Base-by-base conservation (phyloP, 176 grass and related monocot species). In the Triticum urartu region DNA sequence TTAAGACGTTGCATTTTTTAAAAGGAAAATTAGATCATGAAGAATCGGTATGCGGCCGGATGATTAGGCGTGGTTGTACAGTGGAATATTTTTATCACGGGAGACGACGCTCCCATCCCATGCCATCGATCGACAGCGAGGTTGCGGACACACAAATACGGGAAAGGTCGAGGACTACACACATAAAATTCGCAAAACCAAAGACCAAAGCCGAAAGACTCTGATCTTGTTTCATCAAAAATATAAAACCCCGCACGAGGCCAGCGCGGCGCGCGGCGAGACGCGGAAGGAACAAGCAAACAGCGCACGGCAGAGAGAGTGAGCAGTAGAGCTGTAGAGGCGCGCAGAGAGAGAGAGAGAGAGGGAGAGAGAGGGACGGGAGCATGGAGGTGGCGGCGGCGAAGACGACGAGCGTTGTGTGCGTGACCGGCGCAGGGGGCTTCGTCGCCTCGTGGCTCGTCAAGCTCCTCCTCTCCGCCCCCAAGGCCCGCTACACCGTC, bases 391-490 rank as follows among this genome's bases (percentile, higher is more conserved):
- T 48, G 67, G 84, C 63, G 62, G 48, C 62, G 62, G 48, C 35
- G 58, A 69, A 48, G 80, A 82, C 25, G 86, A 83, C 33, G 75
- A 84, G 78, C 60, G 87, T 56, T 1, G 52, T 97, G 82, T 97
- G 95, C 84, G 95, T 97, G 78, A 94, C 89, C 67, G 95, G 90
- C 32, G 95, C 92, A 0, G 91, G 90, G 30, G 95, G 95, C 32
- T 97, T 97, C 79, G 22, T 89, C 34, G 95, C 92, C 22, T 93
- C 95, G 15, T 93, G 82, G 87, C 90, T 93, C 12, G 87, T 97
- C 18, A 90, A 97, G 87, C 90, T 94, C 14, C 90, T 97, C 24
- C 95, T 97, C 58, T 89, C 87, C 81, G 45, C 89, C 38, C 82
- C 85, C 84, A 79, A 90, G 17, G 91, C 88, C 73, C 6, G 36